A percentile compares a stretch with the other conserved stretches of the same genome.
These are phyloP conservation scores for Capsicum chinense DNA, from an alignment of 257 asterid species.

Conservation along the genomic window DNA sequence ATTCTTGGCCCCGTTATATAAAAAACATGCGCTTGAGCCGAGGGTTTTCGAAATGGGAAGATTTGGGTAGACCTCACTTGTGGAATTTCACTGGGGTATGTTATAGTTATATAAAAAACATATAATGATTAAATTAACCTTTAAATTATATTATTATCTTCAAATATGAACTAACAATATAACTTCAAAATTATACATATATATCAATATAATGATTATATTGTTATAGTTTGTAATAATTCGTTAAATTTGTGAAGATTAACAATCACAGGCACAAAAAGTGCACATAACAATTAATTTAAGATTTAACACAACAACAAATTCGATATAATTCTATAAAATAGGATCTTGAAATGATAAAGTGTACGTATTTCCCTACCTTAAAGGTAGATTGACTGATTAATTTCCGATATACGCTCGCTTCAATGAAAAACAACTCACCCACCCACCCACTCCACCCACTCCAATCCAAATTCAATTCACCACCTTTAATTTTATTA, in stretches of 20 bases:
- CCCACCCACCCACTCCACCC: background rate
- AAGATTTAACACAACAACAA: background rate
- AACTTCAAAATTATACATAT: background rate
- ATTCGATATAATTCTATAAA: fast-evolving
- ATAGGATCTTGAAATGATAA: fast-evolving
- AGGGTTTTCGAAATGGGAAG: too few species aligned
- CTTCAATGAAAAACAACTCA: background rate
- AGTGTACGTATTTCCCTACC: fast-evolving
- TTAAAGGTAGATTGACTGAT: background rate
- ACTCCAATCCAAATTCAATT: slow-evolving; percentile 4
- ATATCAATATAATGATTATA: background rate
- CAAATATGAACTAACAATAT: background rate
- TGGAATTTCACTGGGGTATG: too few species aligned
- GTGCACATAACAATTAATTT: background rate
- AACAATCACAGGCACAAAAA: background rate
- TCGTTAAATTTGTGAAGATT: background rate
- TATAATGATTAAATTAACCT: background rate
- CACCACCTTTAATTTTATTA: background rate
- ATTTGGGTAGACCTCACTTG: too few species aligned
- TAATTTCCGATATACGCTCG: background rate
- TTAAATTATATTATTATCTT: background rate
- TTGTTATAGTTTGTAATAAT: background rate
- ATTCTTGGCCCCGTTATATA: background rate
- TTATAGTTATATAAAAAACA: background rate
- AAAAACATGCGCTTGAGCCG: background rate